A percentile compares a stretch with the other conserved stretches of the same genome.
These are phyloP conservation scores for Epichloe amarillans DNA, from an alignment of 2,329 filamentous ascomycete genomes.

Conservation along the genomic window DNA sequence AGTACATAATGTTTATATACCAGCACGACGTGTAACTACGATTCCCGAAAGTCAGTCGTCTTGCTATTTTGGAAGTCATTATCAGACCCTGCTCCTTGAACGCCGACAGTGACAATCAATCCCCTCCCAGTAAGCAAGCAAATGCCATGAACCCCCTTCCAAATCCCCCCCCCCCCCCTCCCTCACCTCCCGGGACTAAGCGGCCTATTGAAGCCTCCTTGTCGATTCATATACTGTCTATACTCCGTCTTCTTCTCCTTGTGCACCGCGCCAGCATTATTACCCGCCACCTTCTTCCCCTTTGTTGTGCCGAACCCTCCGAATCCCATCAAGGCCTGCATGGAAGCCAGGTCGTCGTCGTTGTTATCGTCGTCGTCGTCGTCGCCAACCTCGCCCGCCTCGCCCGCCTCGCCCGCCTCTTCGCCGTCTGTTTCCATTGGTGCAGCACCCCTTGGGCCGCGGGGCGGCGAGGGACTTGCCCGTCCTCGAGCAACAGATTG, in stretches of 20 bases:
- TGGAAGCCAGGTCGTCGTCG: constrained; percentile 57
- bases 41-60: not conserved
- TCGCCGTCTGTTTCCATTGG: constrained; percentile 18
- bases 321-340: constrained; percentile 86
- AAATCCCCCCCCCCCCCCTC: too few species aligned
- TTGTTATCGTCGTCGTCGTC: constrained; percentile 35
- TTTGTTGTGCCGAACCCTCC: constrained; percentile 76
- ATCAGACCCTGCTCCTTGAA: too few species aligned
- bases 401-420: constrained; percentile 11
- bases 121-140: too few species aligned
- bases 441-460: constrained; percentile 4
- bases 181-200: constrained; percentile 43
- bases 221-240: constrained; percentile 89
- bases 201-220: constrained; percentile 70
- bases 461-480: constrained; percentile 9
- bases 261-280: constrained; percentile 66
- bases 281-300: constrained; percentile 76
- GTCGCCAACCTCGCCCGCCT: constrained; percentile 14
- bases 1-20: constrained; percentile 27
- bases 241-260: constrained; percentile 95
- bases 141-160: too few species aligned
- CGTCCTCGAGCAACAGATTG: constrained; percentile 9
- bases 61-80: too few species aligned
- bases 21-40: not conserved
- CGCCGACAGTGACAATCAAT: too few species aligned